Conservation (phyloP, 257 asterid species). For the Penstemon barbatus region DNA sequence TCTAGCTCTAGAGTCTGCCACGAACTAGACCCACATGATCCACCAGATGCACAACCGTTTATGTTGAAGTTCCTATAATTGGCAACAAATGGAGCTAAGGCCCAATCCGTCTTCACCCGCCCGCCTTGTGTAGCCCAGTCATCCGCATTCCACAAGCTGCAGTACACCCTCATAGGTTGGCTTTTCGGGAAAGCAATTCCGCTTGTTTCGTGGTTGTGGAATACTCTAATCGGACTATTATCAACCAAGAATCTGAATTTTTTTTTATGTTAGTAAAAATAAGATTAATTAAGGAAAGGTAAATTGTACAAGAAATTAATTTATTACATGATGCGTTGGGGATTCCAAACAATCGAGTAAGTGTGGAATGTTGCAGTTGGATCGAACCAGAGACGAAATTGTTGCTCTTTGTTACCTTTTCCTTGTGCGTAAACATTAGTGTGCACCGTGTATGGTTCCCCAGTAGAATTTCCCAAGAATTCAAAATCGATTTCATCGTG, state of each 20-base stretch:
- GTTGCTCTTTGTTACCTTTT: conserved; percentile 46
- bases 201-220: conserved; percentile 37
- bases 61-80: conserved; percentile 47
- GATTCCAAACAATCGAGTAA: conserved; percentile 44
- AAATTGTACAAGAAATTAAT: not conserved
- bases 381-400: conserved; percentile 48
- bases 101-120: conserved; percentile 52
- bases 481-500: conserved; percentile 51
- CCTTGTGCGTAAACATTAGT: conserved; percentile 45
- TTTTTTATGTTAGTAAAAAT: not conserved
- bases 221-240: conserved; percentile 50
- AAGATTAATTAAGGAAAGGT: not conserved
- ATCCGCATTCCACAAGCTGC: conserved; percentile 66
- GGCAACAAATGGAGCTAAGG: conserved; percentile 50
- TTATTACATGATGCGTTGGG: conserved; percentile 42
- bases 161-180: conserved; percentile 48
- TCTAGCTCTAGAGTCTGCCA: conserved; percentile 45
- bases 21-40: conserved; percentile 8
- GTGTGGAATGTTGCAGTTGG: conserved; percentile 45
- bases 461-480: conserved; percentile 40
- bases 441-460: conserved; percentile 43
- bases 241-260: conserved; percentile 51
- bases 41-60: conserved; percentile 31
- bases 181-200: conserved; percentile 47
- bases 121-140: conserved; percentile 67